Percentiles rank a stretch among this genome's conserved stretches.
Conservation (phyloP, 208 protist species). For the Herpetomonas tarakana region DNA sequence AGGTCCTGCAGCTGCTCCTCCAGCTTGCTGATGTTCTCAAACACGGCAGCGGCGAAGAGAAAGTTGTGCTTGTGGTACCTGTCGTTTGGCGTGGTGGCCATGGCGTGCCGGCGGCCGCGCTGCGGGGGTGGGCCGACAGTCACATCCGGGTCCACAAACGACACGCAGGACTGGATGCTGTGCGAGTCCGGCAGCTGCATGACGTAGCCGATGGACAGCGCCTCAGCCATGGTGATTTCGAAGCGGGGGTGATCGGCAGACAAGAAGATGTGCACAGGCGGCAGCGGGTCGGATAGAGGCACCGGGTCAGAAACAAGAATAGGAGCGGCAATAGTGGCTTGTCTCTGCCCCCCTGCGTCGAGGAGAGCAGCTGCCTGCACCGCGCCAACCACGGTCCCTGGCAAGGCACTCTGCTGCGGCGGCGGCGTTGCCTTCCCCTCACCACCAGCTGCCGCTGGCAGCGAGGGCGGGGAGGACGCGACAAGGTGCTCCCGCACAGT, state of each 20-base stretch:
- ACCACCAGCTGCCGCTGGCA: too few species aligned
- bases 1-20: slow-evolving; percentile 28
- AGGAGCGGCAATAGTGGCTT: neutral
- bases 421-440: too few species aligned
- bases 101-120: slow-evolving; percentile 52
- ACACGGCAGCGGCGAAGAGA: slow-evolving; percentile 62
- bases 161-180: slow-evolving; percentile 75
- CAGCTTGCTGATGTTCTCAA: slow-evolving; percentile 38
- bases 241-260: slow-evolving; percentile 44
- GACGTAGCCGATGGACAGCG: slow-evolving; percentile 68
- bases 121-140: slow-evolving; percentile 66
- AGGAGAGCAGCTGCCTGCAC: neutral
- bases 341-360: neutral
- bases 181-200: slow-evolving; percentile 72
- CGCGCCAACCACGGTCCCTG: neutral
- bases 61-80: slow-evolving; percentile 75
- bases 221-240: slow-evolving; percentile 68
- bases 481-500: slow-evolving; percentile 16
- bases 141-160: slow-evolving; percentile 76
- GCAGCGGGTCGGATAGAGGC: neutral
- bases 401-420: neutral
- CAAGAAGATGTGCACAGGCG: slow-evolving; percentile 80
- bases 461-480: neutral
- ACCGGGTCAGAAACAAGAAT: neutral
- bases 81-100: slow-evolving; percentile 75